phyloP scores from a whole-genome alignment of 768 basidiomycete species.

The Cystofilobasidium capitatum region DNA sequence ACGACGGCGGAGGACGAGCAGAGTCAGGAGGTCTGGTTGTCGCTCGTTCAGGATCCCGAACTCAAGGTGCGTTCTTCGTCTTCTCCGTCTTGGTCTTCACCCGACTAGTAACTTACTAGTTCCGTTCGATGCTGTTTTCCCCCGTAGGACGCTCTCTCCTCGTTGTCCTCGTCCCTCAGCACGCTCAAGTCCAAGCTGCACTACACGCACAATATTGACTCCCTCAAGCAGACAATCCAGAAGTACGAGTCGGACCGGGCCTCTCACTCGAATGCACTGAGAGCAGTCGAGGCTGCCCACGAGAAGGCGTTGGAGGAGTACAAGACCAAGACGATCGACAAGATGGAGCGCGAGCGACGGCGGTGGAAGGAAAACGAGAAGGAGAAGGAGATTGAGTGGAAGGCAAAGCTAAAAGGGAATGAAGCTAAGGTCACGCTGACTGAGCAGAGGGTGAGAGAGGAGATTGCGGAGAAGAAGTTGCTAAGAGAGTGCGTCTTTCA shows the following conservation, averaged over 20 bases:
- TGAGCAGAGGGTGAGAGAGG: neutral
- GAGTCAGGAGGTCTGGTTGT: neutral
- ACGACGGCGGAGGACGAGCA: neutral
- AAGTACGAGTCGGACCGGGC: neutral
- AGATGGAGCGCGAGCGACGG: conserved; percentile 8
- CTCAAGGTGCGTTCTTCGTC: neutral
- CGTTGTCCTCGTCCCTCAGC: neutral
- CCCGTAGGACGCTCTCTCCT: neutral
- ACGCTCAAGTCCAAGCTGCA: conserved; percentile 1
- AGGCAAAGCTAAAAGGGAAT: neutral
- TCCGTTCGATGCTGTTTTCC: neutral
- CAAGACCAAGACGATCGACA: neutral
- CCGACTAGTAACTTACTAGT: neutral
- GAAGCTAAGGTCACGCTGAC: neutral
- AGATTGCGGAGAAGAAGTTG: neutral
- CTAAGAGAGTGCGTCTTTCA: neutral
- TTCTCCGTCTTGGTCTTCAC: neutral
- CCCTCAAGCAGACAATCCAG: neutral
- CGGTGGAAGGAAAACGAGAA: neutral
- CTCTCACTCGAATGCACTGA: neutral
- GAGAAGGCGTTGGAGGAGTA: neutral
- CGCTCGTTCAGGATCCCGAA: conserved; percentile 1
- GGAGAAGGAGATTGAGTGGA: conserved; percentile 1
- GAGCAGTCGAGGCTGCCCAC: neutral
- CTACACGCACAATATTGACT: conserved; percentile 2